Percentiles rank a stretch among this genome's conserved stretches.
Evolutionary conservation across 805 yeast species (phyloP).

Genomic region (Ogataea naganishii): DNA sequence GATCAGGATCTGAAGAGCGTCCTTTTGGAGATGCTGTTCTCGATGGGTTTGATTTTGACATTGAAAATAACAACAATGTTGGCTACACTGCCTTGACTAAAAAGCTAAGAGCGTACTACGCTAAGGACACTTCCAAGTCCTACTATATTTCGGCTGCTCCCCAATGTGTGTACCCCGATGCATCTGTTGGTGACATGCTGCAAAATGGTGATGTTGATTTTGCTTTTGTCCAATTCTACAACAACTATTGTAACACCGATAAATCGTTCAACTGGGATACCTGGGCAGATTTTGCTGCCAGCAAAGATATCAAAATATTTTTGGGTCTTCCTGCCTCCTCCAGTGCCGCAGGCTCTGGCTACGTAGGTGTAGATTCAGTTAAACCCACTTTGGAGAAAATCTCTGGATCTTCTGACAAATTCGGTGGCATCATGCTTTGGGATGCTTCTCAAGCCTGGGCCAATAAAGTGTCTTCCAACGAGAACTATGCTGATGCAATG

Average conservation of each 20-base stretch:
- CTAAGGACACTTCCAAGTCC: conserved; percentile 34
- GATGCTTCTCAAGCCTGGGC: conserved; percentile 59
- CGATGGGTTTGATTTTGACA: conserved; percentile 80
- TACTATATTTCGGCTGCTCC: conserved; percentile 87
- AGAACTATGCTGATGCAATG: conserved; percentile 19
- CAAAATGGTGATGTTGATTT: conserved; percentile 59
- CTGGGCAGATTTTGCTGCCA: conserved; percentile 59
- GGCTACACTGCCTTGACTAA: conserved; percentile 64
- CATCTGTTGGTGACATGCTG: conserved; percentile 32
- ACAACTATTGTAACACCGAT: conserved; percentile 63
- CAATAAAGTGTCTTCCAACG: conserved; percentile 37
- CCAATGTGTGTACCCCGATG: conserved; percentile 86
- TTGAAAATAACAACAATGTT: conserved; percentile 46
- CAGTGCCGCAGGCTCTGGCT: conserved; percentile 51
- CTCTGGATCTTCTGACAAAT: conserved; percentile 24
- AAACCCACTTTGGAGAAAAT: conserved; percentile 18
- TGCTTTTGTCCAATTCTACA: conserved; percentile 83
- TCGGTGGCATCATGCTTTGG: conserved; percentile 81
- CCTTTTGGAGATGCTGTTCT: conserved; percentile 67
- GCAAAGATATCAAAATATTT: conserved; percentile 52
- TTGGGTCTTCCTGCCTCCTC: conserved; percentile 62
- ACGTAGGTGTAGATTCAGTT: conserved; percentile 34
- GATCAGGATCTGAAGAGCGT: conserved; percentile 31
- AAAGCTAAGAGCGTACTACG: conserved; percentile 32
- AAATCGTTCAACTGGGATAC: conserved; percentile 53